Percentiles rank a stretch among this genome's conserved stretches.
These are phyloP conservation scores for Suillus clintonianus DNA, from an alignment of 768 basidiomycete genomes.

Conservation along the genomic window DNA sequence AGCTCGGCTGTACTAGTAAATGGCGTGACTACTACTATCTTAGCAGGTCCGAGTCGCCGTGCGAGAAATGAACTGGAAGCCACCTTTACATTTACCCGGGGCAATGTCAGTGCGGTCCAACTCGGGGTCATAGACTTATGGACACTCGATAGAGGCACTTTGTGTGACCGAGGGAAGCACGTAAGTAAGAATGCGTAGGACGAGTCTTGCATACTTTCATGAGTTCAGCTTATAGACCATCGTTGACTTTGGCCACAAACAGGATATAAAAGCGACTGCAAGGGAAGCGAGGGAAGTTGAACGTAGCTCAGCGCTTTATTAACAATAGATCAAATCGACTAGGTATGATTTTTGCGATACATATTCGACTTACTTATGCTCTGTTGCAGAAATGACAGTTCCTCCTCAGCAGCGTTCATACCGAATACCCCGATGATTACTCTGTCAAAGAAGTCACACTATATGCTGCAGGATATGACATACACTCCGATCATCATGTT, in stretches of 20 bases:
- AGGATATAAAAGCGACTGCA: not conserved
- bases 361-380: not conserved
- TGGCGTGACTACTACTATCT: too few species aligned
- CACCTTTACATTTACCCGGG: not conserved
- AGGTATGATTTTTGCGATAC: not conserved
- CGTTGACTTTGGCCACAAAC: not conserved
- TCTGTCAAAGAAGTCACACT: slow-evolving; percentile 5
- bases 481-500: slow-evolving; percentile 1
- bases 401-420: not conserved
- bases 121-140: not conserved
- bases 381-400: not conserved
- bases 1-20: too few species aligned
- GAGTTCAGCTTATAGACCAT: not conserved
- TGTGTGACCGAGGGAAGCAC: not conserved
- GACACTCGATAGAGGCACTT: not conserved
- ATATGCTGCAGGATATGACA: slow-evolving; percentile 20
- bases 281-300: not conserved
- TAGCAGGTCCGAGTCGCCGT: too few species aligned
- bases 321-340: not conserved
- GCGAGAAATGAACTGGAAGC: not conserved
- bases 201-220: too few species aligned
- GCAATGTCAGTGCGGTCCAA: not conserved
- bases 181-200: too few species aligned
- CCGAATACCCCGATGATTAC: slow-evolving; percentile 8
- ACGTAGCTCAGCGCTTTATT: too few species aligned